Evolutionary conservation across 208 protist species (phyloP), one percentile per base, ranked within the genome.

Genomic region (Leishmania guyanensis): DNA sequence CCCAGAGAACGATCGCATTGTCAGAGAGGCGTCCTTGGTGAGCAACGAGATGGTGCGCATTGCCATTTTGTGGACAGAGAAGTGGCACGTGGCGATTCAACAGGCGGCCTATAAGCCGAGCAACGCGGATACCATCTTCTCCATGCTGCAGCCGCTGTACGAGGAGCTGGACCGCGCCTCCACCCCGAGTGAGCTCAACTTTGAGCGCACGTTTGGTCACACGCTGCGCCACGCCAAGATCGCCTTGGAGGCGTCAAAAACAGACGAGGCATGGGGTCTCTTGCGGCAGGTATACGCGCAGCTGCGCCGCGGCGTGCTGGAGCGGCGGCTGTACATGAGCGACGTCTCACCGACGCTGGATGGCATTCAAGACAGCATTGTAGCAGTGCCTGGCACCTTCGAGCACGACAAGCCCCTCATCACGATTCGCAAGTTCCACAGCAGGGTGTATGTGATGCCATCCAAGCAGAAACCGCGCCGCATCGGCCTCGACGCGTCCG

Each of bases 401-500:
- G 86, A 95, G 72, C 89, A 92, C 86, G 94, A 92, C 77, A 93
- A 97, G 48, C 84, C 86, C 36, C 89, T 99, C 36, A 96, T 99
- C 70, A 92, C 91, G 50, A 99, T 99, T 84, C 86, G 90, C 48
- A 90, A 89, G 50, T 99, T 99, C 86, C 90, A 91, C 77, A 85
- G 93, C 17, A 84, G 87, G 33, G 95, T 99, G 9, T 94, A 89
- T 60, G 98, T 99, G 10, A 99, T 99, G 89, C 89, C 95, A 46
- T 99, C 98, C 1, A 99, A 99, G 94, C 99, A 99, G 92, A 93
- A 99, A 78, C 99, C 99, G n/a, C 88, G 99, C 56, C 98, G 99
- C 85, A 89, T 99, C 50, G 98, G 95, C 43, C 93, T 99, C 5
- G 91, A 98, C 82, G 99, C 98, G 29, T 97, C 88, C 10, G 97